Evolutionary conservation across 305 asterid genomes (phyloP).

Genomic region (Solanum hybrid): DNA sequence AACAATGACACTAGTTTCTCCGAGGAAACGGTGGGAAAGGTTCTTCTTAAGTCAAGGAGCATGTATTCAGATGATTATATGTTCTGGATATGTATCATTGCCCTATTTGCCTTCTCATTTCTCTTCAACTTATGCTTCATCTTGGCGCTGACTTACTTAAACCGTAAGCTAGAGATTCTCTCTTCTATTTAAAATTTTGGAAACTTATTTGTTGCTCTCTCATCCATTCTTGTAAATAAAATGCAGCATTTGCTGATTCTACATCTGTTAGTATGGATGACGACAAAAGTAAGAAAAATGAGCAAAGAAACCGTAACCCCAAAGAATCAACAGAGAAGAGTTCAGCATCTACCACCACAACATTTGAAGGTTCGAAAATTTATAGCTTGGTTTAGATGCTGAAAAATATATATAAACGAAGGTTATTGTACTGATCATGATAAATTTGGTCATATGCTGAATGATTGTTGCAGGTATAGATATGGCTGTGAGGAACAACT

Average conservation of each 20-base stretch:
- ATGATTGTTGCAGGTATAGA: constrained; percentile 30
- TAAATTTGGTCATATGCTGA: background rate
- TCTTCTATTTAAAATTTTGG: background rate
- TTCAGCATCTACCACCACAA: constrained; percentile 25
- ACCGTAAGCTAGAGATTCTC: constrained; percentile 42
- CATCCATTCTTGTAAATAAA: constrained; percentile 7
- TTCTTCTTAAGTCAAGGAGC: constrained; percentile 75
- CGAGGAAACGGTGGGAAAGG: constrained; percentile 70
- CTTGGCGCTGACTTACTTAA: constrained; percentile 51
- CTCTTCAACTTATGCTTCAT: constrained; percentile 66
- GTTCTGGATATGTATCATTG: constrained; percentile 70
- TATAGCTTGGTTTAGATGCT: background rate
- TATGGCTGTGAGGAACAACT: constrained; percentile 26
- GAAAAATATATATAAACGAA: background rate
- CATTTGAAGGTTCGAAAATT: constrained; percentile 24
- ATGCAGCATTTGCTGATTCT: constrained; percentile 69
- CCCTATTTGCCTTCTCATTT: constrained; percentile 69
- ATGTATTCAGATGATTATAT: constrained; percentile 67
- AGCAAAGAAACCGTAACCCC: background rate
- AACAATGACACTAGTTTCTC: constrained; percentile 38
- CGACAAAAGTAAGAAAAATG: constrained; percentile 22
- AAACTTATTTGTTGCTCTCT: constrained; percentile 15
- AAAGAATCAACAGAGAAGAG: constrained; percentile 8
- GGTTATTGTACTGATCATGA: background rate
- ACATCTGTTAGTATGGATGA: constrained; percentile 36